Conservation (phyloP, 192 early-diverging fungal genomes). For the Mortierella hygrophila region DNA sequence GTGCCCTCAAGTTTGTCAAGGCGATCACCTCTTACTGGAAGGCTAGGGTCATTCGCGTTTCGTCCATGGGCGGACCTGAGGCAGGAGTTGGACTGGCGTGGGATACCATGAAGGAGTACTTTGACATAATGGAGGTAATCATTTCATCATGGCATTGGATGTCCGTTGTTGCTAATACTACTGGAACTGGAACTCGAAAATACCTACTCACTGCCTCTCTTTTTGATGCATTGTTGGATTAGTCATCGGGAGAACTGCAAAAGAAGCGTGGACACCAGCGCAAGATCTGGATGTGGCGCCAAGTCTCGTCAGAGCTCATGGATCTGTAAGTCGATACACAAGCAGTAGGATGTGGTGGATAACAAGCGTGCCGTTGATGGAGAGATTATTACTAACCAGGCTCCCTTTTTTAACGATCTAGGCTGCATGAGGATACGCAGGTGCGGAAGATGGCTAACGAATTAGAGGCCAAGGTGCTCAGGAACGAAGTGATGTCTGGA, state of each 20-base stretch:
- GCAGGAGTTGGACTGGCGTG: conserved; percentile 69
- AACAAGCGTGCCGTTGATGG: neutral
- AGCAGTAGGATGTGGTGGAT: no score
- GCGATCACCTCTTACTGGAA: conserved; percentile 59
- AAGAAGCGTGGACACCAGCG: conserved; percentile 70
- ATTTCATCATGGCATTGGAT: neutral
- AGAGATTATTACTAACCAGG: neutral
- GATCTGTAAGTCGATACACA: conserved; percentile 53
- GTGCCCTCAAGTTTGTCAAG: conserved; percentile 76
- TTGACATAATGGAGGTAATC: conserved; percentile 64
- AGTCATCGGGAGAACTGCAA: conserved; percentile 50
- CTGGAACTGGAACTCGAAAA: neutral
- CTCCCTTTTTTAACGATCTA: neutral
- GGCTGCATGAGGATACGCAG: conserved; percentile 56
- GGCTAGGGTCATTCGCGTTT: conserved; percentile 70
- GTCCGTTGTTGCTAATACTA: neutral
- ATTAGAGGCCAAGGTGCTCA: conserved; percentile 61
- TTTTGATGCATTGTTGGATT: neutral
- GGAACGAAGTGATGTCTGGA: conserved; percentile 64
- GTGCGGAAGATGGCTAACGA: conserved; percentile 52
- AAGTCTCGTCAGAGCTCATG: conserved; percentile 73
- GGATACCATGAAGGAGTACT: conserved; percentile 71
- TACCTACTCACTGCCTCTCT: neutral
- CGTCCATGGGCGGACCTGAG: conserved; percentile 61
- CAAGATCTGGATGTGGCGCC: conserved; percentile 79